phyloP scores from a whole-genome alignment of 257 asterid species.

The Misopates orontium region DNA sequence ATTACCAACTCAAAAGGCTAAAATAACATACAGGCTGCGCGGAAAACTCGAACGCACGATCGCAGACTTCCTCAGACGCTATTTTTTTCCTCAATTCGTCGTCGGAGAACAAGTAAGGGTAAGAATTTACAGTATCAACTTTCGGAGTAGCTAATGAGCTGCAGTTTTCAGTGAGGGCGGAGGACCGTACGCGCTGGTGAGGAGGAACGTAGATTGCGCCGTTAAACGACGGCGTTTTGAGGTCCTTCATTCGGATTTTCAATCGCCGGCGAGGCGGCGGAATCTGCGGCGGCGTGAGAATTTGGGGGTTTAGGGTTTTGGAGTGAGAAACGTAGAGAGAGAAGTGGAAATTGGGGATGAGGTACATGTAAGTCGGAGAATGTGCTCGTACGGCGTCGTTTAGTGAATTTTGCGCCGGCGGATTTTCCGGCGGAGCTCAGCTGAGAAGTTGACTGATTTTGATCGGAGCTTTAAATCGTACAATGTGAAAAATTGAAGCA shows the following conservation, averaged over 20 bases:
- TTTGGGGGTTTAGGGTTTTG: constrained; percentile 55
- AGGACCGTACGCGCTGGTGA: constrained; percentile 63
- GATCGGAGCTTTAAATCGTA: too few species aligned
- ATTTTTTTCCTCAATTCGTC: constrained; percentile 36
- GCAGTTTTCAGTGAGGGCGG: constrained; percentile 31
- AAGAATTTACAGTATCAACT: constrained; percentile 34
- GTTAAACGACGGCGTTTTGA: constrained; percentile 45
- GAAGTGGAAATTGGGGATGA: constrained; percentile 43
- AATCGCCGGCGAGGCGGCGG: constrained; percentile 34
- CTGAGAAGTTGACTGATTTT: too few species aligned
- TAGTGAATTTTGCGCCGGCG: too few species aligned
- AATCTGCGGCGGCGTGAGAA: constrained; percentile 25
- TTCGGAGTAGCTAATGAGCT: constrained; percentile 33
- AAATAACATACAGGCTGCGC: constrained; percentile 48
- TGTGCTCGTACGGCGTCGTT: not conserved
- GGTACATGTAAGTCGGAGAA: constrained; percentile 48
- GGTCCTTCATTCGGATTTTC: constrained; percentile 56
- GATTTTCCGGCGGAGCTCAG: too few species aligned
- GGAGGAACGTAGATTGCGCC: constrained; percentile 74
- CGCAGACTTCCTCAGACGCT: constrained; percentile 40
- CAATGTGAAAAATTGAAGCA: too few species aligned
- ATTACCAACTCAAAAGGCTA: too few species aligned
- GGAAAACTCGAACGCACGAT: constrained; percentile 41
- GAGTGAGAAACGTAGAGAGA: constrained; percentile 30
- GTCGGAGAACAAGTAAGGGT: not conserved